These are phyloP conservation scores for Pharus latifolius DNA, from an alignment of 176 grass and related monocot species.

Conservation along the genomic window DNA sequence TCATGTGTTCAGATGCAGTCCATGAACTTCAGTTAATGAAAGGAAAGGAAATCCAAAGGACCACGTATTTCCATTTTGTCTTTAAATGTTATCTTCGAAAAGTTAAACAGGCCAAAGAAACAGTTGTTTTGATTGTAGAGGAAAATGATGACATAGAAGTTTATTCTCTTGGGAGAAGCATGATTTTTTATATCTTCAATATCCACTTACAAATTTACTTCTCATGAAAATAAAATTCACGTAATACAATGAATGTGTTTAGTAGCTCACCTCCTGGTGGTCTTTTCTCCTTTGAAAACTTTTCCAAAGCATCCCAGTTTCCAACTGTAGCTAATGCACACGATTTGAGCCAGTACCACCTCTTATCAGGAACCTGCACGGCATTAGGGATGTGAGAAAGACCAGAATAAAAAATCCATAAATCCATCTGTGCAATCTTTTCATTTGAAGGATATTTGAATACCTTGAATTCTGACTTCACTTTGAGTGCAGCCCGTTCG, in stretches of 20 bases:
- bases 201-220: background rate
- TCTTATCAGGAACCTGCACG: slow-evolving; percentile 93
- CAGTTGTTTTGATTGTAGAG: too few species aligned
- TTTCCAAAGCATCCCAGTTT: slow-evolving; percentile 93
- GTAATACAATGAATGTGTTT: background rate
- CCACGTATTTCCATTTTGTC: background rate
- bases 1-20: background rate
- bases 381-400: slow-evolving; percentile 4
- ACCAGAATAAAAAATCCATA: background rate
- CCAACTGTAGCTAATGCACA: slow-evolving; percentile 93
- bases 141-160: background rate
- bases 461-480: slow-evolving; percentile 93
- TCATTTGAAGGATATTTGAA: slow-evolving; percentile 1
- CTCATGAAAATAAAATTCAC: background rate
- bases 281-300: slow-evolving; percentile 80
- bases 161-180: background rate
- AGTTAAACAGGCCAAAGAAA: too few species aligned
- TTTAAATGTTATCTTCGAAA: background rate
- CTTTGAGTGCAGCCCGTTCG: slow-evolving; percentile 72
- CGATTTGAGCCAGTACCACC: slow-evolving; percentile 98
- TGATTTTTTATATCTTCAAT: background rate
- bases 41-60: background rate
- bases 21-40: background rate
- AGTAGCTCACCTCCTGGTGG: slow-evolving; percentile 72
- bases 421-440: background rate